Base-by-base conservation (phyloP, 2,329 filamentous ascomycete genomes). In the Coniella vitis region DNA sequence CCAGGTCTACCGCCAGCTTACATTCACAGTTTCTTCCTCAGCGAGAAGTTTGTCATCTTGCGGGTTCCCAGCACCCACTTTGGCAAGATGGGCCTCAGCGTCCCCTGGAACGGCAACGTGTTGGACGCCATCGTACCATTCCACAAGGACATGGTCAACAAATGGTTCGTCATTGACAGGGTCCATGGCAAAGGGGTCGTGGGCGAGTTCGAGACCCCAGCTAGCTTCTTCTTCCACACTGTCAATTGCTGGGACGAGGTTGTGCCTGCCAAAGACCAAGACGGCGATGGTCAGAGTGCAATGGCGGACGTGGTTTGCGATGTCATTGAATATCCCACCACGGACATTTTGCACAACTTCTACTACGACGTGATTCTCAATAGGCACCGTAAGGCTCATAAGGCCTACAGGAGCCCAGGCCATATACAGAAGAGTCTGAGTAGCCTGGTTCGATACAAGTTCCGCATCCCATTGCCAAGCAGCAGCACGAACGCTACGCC, bases 11-110 rank as follows among this genome's bases (percentile, higher is more conserved):
- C 67, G 2, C 69, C 84, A 0, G 83, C 86, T 0, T 94, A 93
- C 58, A 79, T 94, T n/a, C 89, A 94, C 66, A 91, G 87, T 8
- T 75, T 91, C 57, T 88, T 89, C 58, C 65, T 94, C 21, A 85
- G 86, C 0, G 68, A 79, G 14, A 79, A 82, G 57, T 86, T 84
- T 58, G 79, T 90, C 2, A 68, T 93, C 0, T 68, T 94, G 4
- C 90, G 85, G 59, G 67, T 93, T 1, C 90, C 86, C 57, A 80
- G 79, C 14, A 74, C 83, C 0, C 80, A 84, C 54, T 72, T 81
- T 36, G 73, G 68, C 2, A 70, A 67, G 56, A 69, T 66, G 9
- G 87, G 87, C 0, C 51, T 83, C 1, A 75, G 73, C 13, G 72
- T 89, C 9, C 61, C 83, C 0, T 86, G 79, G 72, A 69, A 83